phyloP scores from a whole-genome alignment of 2,329 filamentous ascomycete genomes.

The Elsinoe arachidis region DNA sequence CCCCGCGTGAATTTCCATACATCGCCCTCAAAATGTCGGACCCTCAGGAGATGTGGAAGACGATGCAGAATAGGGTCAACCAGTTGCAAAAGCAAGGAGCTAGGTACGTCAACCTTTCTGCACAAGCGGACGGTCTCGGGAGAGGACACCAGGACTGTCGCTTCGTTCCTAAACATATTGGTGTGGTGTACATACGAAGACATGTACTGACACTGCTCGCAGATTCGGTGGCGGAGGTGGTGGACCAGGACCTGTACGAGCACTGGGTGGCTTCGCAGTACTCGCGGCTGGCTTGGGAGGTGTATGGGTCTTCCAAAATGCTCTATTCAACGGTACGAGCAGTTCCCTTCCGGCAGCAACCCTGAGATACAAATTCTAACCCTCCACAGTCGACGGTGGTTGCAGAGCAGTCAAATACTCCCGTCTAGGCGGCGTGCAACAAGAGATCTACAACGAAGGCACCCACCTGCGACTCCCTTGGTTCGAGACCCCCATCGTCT shows the following conservation, averaged over 20 bases:
- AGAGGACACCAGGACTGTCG: neutral
- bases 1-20: neutral
- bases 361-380: conserved; percentile 17
- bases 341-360: neutral
- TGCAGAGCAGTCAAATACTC: conserved; percentile 99
- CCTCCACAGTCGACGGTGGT: conserved; percentile 73
- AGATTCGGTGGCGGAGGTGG: conserved; percentile 43
- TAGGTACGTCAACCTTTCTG: conserved; percentile 22
- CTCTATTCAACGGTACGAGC: conserved; percentile 57
- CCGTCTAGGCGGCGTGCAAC: conserved; percentile 76
- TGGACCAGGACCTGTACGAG: conserved; percentile 40
- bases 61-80: conserved; percentile 53
- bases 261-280: conserved; percentile 47
- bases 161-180: neutral
- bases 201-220: conserved; percentile 11
- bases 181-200: neutral
- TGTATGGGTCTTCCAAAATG: conserved; percentile 50
- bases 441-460: conserved; percentile 94
- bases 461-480: conserved; percentile 92
- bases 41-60: conserved; percentile 58
- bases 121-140: conserved; percentile 17
- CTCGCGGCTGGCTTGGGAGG: conserved; percentile 45
- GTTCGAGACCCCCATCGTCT: conserved; percentile 94
- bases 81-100: conserved; percentile 40
- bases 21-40: conserved; percentile 33